Conservation (phyloP, 116 monocot species). For the Iris pallida region DNA sequence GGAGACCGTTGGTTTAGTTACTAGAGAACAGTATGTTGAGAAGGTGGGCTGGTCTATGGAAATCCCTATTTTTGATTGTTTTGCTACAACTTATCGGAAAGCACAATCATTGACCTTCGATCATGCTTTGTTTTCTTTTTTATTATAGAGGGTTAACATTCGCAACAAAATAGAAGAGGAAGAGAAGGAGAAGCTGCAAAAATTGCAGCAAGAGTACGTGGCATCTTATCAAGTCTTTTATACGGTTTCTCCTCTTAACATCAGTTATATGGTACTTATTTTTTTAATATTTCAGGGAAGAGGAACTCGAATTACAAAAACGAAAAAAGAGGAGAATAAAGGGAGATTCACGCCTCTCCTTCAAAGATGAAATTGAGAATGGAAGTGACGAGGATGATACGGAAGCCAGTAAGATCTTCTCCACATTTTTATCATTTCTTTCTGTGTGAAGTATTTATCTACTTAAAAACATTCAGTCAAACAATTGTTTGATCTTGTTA, state of each 20-base stretch:
- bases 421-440: neutral
- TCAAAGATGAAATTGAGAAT: constrained; percentile 85
- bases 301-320: constrained; percentile 74
- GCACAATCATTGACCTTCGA: too few relatives aligned
- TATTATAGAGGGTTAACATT: constrained; percentile 80
- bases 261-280: neutral
- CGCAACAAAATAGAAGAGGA: constrained; percentile 96
- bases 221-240: neutral
- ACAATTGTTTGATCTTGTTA: neutral
- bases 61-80: too few relatives aligned
- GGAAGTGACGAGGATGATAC: constrained; percentile 80
- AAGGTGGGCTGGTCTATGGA: constrained; percentile 44
- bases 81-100: too few relatives aligned
- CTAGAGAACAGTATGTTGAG: constrained; percentile 97
- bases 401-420: constrained; percentile 31
- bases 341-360: constrained; percentile 77
- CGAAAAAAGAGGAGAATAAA: constrained; percentile 86
- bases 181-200: constrained; percentile 98
- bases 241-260: neutral
- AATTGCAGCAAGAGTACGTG: constrained; percentile 87
- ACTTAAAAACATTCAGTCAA: neutral
- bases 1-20: constrained; percentile 97
- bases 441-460: neutral
- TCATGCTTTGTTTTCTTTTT: neutral
- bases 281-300: constrained; percentile 57